Conservation (phyloP, 768 basidiomycete genomes). For the Hydnomerulius pinastri region DNA sequence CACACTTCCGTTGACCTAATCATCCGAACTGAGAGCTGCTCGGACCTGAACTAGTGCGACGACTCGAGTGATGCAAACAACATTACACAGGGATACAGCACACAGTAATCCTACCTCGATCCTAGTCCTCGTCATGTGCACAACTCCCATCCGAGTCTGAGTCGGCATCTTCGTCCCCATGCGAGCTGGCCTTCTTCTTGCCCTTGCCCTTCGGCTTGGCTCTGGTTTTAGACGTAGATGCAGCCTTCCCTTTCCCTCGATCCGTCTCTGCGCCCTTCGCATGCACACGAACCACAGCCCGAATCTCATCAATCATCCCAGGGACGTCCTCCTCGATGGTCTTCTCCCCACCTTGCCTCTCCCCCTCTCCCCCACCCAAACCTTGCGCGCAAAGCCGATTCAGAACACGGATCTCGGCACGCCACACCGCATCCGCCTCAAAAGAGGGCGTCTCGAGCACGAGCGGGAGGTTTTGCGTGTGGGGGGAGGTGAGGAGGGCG, state of each 20-base stretch:
- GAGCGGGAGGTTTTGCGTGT: slow-evolving; percentile 70
- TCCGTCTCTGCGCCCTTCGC: slow-evolving; percentile 5
- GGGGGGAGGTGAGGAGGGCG: slow-evolving; percentile 66
- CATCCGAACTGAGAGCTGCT: too few species aligned
- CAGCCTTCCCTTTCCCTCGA: background rate
- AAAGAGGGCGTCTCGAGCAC: slow-evolving; percentile 81
- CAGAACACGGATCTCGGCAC: slow-evolving; percentile 67
- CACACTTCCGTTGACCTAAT: too few species aligned
- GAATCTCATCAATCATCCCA: slow-evolving; percentile 15
- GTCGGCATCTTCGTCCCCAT: slow-evolving; percentile 12
- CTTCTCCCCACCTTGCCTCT: background rate
- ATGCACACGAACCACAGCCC: slow-evolving; percentile 11
- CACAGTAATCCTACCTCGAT: too few species aligned
- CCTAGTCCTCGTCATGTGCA: too few species aligned
- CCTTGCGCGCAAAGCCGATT: slow-evolving; percentile 40
- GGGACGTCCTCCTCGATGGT: slow-evolving; percentile 2
- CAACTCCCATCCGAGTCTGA: too few species aligned
- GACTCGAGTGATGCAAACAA: too few species aligned
- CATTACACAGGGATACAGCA: too few species aligned
- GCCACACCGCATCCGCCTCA: slow-evolving; percentile 70
- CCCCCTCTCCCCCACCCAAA: background rate
- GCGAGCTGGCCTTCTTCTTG: background rate
- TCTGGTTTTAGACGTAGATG: slow-evolving; percentile 4
- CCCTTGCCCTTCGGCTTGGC: slow-evolving; percentile 6
- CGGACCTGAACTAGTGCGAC: too few species aligned